A percentile compares a stretch with the other conserved stretches of the same genome.
These are phyloP conservation scores for Chlorociboria aeruginascens DNA, from an alignment of 495 filamentous ascomycete species.

Conservation along the genomic window DNA sequence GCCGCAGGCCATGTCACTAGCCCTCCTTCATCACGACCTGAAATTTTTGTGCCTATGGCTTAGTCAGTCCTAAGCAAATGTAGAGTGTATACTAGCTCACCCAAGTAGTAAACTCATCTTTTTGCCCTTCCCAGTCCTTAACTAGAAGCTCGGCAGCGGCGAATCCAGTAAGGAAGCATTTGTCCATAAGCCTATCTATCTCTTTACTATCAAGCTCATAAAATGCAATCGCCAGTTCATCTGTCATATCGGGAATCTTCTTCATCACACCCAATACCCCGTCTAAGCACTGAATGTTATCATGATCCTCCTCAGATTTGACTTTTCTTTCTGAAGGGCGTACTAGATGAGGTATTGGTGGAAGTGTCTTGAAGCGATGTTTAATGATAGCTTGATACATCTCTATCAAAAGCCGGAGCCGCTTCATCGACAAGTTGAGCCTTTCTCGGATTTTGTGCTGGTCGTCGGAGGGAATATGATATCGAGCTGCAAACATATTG, in stretches of 20 bases:
- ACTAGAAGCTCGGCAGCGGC: constrained; percentile 9
- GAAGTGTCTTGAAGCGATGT: constrained; percentile 42
- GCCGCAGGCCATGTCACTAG: neutral
- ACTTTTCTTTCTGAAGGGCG: constrained; percentile 4
- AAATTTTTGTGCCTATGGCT: constrained; percentile 13
- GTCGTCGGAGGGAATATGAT: constrained; percentile 41
- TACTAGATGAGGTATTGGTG: constrained; percentile 17
- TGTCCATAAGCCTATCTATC: constrained; percentile 19
- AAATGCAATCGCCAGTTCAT: constrained; percentile 34
- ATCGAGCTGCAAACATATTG: constrained; percentile 41
- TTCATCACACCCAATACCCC: constrained; percentile 26
- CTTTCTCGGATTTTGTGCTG: constrained; percentile 40
- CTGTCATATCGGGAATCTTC: constrained; percentile 30
- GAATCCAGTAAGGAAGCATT: constrained; percentile 16
- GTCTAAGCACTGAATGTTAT: constrained; percentile 21
- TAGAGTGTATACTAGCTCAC: constrained; percentile 4
- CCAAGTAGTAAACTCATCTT: constrained; percentile 22
- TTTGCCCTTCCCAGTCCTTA: constrained; percentile 18
- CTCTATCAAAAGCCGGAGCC: constrained; percentile 42
- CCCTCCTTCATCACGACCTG: constrained; percentile 14
- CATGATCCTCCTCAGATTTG: constrained; percentile 2
- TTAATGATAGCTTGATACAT: constrained; percentile 51
- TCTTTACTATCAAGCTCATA: constrained; percentile 24
- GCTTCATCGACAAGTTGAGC: constrained; percentile 42
- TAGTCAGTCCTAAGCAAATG: neutral